Evolutionary conservation across 345 rosid species (phyloP).

Genomic region (Mercurialis annua): DNA sequence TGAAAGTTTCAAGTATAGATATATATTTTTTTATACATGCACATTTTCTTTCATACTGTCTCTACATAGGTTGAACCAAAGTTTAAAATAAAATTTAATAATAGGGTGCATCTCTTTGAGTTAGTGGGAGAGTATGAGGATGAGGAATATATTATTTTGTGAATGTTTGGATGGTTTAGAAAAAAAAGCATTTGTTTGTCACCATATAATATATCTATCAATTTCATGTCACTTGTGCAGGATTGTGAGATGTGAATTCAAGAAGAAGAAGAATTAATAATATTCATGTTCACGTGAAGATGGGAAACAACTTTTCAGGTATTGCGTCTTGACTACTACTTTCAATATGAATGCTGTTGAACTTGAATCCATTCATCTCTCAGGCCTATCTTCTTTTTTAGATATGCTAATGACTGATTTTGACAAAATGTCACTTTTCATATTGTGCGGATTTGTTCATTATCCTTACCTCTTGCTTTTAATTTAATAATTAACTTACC

Average conservation of each 20-base stretch:
- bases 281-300: conserved; percentile 12
- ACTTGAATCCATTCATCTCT: background rate
- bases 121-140: background rate
- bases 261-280: no score
- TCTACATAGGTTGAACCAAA: no score
- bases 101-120: background rate
- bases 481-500: no score
- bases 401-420: background rate
- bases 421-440: no score
- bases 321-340: background rate
- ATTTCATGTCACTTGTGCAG: conserved; percentile 1
- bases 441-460: no score
- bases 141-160: background rate
- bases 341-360: conserved; percentile 11
- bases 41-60: no score
- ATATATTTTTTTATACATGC: no score
- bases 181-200: conserved; percentile 13
- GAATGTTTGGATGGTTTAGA: background rate
- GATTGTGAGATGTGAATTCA: background rate
- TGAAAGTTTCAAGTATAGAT: no score
- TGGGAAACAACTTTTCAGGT: background rate
- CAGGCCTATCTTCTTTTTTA: background rate
- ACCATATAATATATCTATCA: no score
- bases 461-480: no score
- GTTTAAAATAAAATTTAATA: no score